Evolutionary conservation across 768 basidiomycete species (phyloP).

Genomic region (Auricularia auricula-judae): DNA sequence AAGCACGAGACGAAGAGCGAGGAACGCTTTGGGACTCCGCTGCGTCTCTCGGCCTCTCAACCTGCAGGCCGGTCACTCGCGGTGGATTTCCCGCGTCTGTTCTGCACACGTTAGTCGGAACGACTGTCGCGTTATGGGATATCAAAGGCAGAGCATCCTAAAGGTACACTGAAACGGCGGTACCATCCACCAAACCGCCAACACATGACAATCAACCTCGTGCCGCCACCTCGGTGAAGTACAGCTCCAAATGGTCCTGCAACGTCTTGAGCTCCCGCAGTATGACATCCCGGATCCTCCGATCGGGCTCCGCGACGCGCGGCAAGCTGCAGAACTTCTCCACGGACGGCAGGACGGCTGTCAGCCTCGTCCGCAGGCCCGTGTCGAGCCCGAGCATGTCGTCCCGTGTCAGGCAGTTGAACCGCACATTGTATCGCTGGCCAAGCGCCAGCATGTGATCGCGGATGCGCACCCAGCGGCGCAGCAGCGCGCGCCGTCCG

Average conservation of each 20-base stretch:
- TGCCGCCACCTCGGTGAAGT: not conserved
- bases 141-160: no score
- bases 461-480: not conserved
- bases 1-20: no score
- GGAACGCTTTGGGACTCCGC: no score
- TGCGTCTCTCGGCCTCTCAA: no score
- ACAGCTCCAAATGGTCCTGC: not conserved
- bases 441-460: not conserved
- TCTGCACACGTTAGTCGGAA: no score
- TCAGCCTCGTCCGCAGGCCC: not conserved
- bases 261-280: not conserved
- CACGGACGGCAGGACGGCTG: not conserved
- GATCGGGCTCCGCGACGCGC: not conserved
- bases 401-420: not conserved
- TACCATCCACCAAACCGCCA: no score
- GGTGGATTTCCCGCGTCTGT: no score
- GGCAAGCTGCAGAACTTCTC: not conserved
- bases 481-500: not conserved
- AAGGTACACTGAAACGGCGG: no score
- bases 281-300: not conserved
- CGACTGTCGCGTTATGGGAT: no score
- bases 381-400: not conserved
- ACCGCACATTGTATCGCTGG: not conserved
- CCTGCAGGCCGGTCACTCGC: no score
- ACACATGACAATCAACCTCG: no score